phyloP scores from a whole-genome alignment of 2,329 filamentous ascomycete species.

The Sporothrix pseudoabietina region DNA sequence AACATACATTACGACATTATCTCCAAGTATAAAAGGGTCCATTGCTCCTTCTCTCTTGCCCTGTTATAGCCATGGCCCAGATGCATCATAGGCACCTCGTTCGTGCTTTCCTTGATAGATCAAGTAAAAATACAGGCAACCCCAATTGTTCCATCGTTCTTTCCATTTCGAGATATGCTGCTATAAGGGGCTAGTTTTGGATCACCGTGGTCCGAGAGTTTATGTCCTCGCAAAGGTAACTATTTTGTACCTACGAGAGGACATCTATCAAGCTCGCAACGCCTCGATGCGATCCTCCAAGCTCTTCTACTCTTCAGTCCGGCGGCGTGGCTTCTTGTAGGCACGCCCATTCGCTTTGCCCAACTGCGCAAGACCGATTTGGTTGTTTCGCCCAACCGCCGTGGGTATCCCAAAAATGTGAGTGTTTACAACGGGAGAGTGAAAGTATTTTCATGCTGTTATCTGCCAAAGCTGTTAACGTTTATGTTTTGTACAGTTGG shows the following conservation, averaged over 20 bases:
- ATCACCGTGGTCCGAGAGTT: no score
- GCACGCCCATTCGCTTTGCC: neutral
- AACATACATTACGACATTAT: neutral
- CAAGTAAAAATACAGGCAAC: neutral
- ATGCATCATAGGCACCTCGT: neutral
- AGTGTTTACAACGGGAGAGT: neutral
- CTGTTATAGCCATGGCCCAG: no score
- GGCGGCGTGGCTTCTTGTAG: neutral
- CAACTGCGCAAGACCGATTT: neutral
- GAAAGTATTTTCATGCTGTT: neutral
- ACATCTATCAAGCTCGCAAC: neutral
- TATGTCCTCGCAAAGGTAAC: neutral
- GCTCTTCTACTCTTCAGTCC: neutral
- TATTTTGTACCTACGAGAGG: neutral
- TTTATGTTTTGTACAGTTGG: neutral
- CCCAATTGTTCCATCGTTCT: neutral
- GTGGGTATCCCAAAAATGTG: neutral
- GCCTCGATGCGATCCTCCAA: neutral
- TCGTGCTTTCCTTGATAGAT: neutral
- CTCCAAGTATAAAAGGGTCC: neutral
- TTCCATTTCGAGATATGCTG: neutral
- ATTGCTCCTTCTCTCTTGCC: neutral
- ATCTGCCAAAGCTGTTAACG: neutral
- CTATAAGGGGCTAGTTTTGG: no score
- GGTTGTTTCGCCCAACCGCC: neutral